A percentile compares a stretch with the other conserved stretches of the same genome.
Conservation (phyloP, 805 yeast species). For the Candida ulmi region DNA sequence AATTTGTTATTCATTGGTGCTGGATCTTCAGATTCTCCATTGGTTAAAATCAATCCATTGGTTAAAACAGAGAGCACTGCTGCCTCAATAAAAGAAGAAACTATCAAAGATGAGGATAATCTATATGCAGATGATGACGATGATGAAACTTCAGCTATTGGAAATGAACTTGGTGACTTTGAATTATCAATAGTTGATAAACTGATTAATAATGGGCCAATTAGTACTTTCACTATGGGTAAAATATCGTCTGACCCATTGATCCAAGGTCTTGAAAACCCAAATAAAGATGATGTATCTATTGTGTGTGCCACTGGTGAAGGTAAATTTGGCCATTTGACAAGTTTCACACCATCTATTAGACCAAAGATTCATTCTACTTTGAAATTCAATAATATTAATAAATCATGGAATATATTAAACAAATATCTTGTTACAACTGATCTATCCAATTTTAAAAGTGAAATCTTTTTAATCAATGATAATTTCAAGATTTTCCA, state of each 20-base stretch:
- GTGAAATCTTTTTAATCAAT: slow-evolving; percentile 62
- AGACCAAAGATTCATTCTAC: slow-evolving; percentile 66
- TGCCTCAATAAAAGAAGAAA: slow-evolving; percentile 20
- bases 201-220: slow-evolving; percentile 66
- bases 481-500: slow-evolving; percentile 57
- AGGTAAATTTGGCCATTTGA: slow-evolving; percentile 46
- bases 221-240: slow-evolving; percentile 63
- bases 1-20: slow-evolving; percentile 53
- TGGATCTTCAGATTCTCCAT: slow-evolving; percentile 50
- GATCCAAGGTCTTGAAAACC: slow-evolving; percentile 60
- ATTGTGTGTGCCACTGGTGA: slow-evolving; percentile 69
- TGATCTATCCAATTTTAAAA: slow-evolving; percentile 54
- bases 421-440: slow-evolving; percentile 67
- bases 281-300: slow-evolving; percentile 60
- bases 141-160: slow-evolving; percentile 29
- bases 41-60: slow-evolving; percentile 26
- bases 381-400: slow-evolving; percentile 64
- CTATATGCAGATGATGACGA: slow-evolving; percentile 26
- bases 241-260: slow-evolving; percentile 46
- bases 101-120: slow-evolving; percentile 44
- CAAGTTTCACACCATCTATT: slow-evolving; percentile 60
- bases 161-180: slow-evolving; percentile 25
- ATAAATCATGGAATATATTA: slow-evolving; percentile 68
- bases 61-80: too few species aligned
- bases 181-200: slow-evolving; percentile 46